phyloP scores from a whole-genome alignment of 805 yeast genomes.

The Alloascoidea hylecoeti region DNA sequence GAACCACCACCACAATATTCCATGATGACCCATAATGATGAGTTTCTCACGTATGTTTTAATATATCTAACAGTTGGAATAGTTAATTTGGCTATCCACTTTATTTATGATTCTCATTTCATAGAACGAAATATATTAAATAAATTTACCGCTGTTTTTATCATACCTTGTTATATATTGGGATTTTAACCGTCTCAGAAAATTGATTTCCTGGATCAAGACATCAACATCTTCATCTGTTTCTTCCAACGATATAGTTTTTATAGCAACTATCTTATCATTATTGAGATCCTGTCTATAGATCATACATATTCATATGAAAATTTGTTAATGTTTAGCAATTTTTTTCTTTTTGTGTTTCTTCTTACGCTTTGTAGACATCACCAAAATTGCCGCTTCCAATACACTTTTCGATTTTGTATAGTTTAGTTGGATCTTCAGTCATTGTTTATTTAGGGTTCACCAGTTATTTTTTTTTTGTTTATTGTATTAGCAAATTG shows the following conservation, averaged over 20 bases:
- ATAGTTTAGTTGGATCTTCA: constrained; percentile 9
- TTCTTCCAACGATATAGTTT: constrained; percentile 70
- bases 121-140: too few relatives aligned
- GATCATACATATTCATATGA: too few relatives aligned
- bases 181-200: constrained; percentile 53
- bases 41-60: constrained; percentile 50
- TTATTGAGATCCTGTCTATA: constrained; percentile 18
- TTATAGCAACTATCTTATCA: constrained; percentile 58
- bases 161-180: constrained; percentile 41
- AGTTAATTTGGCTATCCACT: not conserved
- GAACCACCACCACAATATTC: constrained; percentile 95
- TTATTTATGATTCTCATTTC: too few relatives aligned
- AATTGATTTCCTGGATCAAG: constrained; percentile 63
- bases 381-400: constrained; percentile 86
- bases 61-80: constrained; percentile 20
- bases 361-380: constrained; percentile 46
- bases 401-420: constrained; percentile 36
- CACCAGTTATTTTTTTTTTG: too few relatives aligned
- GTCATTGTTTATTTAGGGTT: not conserved
- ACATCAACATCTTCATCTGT: constrained; percentile 62
- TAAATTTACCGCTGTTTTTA: not conserved
- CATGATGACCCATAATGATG: constrained; percentile 80
- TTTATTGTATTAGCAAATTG: too few relatives aligned
- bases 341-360: constrained; percentile 5
- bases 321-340: constrained; percentile 13